These are phyloP conservation scores for Ophiocordyceps polyrhachis-furcata DNA, from an alignment of 2,329 filamentous ascomycete genomes.

Conservation along the genomic window DNA sequence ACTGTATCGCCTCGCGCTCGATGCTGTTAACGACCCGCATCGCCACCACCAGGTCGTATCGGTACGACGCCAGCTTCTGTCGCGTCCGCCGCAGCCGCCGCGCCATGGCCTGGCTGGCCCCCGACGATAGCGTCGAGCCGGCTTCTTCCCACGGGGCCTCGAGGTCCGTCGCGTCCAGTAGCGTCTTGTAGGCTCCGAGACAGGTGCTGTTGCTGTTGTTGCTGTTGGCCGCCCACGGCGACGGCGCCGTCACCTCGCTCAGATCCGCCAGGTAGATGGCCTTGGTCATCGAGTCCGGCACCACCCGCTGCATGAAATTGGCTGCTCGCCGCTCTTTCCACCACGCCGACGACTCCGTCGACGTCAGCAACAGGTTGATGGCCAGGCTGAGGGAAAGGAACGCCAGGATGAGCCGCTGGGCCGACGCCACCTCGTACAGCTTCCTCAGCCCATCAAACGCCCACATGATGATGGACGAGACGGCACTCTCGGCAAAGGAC, in stretches of 20 bases:
- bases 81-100: constrained; percentile 59
- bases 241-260: constrained; percentile 40
- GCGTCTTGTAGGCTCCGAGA: constrained; percentile 41
- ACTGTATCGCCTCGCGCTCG: constrained; percentile 67
- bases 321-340: constrained; percentile 68
- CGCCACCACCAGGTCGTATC: constrained; percentile 80
- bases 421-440: constrained; percentile 47
- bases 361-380: constrained; percentile 58
- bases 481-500: constrained; percentile 57
- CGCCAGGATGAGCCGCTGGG: constrained; percentile 55
- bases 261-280: constrained; percentile 71
- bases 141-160: constrained; percentile 37
- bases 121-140: constrained; percentile 25
- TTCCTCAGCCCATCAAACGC: constrained; percentile 46
- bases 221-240: constrained; percentile 3
- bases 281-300: constrained; percentile 58
- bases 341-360: constrained; percentile 57
- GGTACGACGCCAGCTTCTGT: constrained; percentile 63
- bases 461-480: constrained; percentile 63
- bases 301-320: constrained; percentile 61
- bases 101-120: constrained; percentile 33
- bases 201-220: constrained; percentile 31
- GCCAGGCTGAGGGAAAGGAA: constrained; percentile 50
- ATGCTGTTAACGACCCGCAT: constrained; percentile 79
- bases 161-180: constrained; percentile 38